A percentile compares a stretch with the other conserved stretches of the same genome.
Conservation (phyloP, 2,329 filamentous ascomycete species). For the Fusarium buxicola region DNA sequence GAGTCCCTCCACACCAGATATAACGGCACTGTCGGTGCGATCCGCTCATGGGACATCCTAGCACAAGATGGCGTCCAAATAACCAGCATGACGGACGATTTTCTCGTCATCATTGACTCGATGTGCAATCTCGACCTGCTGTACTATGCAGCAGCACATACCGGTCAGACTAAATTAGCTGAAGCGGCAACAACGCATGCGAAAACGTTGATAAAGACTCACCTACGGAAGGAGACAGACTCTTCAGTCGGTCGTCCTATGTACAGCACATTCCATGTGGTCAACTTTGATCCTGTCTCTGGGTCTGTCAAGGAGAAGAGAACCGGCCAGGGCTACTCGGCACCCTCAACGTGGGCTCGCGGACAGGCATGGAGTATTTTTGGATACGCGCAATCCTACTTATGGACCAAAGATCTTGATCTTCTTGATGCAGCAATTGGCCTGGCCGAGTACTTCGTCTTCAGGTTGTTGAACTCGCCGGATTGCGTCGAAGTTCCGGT, state of each 20-base stretch:
- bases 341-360: slow-evolving; percentile 62
- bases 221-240: slow-evolving; percentile 53
- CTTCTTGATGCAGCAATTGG: slow-evolving; percentile 60
- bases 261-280: slow-evolving; percentile 59
- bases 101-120: slow-evolving; percentile 57
- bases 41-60: slow-evolving; percentile 61
- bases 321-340: slow-evolving; percentile 61
- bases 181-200: slow-evolving; percentile 55
- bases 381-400: slow-evolving; percentile 62
- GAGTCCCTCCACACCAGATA: slow-evolving; percentile 57
- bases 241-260: slow-evolving; percentile 22
- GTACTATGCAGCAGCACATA: slow-evolving; percentile 51
- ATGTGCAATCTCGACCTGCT: slow-evolving; percentile 56
- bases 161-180: slow-evolving; percentile 42
- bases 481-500: slow-evolving; percentile 44
- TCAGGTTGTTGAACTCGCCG: slow-evolving; percentile 52
- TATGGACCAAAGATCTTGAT: slow-evolving; percentile 57
- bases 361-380: slow-evolving; percentile 65
- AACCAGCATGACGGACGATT: slow-evolving; percentile 49
- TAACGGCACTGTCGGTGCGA: slow-evolving; percentile 56
- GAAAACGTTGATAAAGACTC: slow-evolving; percentile 52
- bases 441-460: slow-evolving; percentile 63
- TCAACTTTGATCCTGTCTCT: slow-evolving; percentile 59
- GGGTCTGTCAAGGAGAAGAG: slow-evolving; percentile 57
- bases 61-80: slow-evolving; percentile 48